Evolutionary conservation across 108 stramenopile genomes (phyloP), one percentile per base, ranked within the genome.

Genomic region (Seminavis robusta): DNA sequence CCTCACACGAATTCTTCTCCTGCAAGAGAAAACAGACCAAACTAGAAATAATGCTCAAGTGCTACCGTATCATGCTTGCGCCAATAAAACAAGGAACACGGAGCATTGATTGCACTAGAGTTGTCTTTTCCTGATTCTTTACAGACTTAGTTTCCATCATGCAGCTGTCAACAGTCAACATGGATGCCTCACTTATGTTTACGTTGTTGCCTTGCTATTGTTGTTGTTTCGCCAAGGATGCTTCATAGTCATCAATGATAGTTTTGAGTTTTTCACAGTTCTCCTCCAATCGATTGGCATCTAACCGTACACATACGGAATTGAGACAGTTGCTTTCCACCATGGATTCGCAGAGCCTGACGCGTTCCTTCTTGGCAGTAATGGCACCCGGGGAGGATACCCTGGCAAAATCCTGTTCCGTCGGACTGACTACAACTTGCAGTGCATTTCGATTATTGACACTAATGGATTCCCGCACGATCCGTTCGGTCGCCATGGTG

Each of bases 261-360:
- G 65, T 31, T 26, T 75, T 66, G 40, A 90, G 84, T 52, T 67
- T 33, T 27, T 77, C 64, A 43, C 77, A 79, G 1, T 55, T 60
- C 23, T 73, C 59, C 28, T 90, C 84, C 23, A 77, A 38, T n/a
- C 76, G 63, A 55, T 81, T 71, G 3, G 73, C 72, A 28, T 86
- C 83, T 5, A 86, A 25, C 15, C 88, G 67, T 19, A 90, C 32
- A 38, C 80, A 84, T 17, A 61, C 56, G 32, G 47, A 65, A 45
- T 78, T 80, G 20, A 46, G 10, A 45, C 84, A 90, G 58, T 90
- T 90, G 9, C 52, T 48, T 43, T 61, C 67, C 7, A 90, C 88
- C 78, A 86, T 75, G 32, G 84, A 68, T 42, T 90, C 88, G 62
- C 88, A 90, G 2, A 69, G 48, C 37, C 76, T 36, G n/a, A 86